A percentile compares a stretch with the other conserved stretches of the same genome.
phyloP scores from a whole-genome alignment of 208 protist species.

The Angomonas desouzai region DNA sequence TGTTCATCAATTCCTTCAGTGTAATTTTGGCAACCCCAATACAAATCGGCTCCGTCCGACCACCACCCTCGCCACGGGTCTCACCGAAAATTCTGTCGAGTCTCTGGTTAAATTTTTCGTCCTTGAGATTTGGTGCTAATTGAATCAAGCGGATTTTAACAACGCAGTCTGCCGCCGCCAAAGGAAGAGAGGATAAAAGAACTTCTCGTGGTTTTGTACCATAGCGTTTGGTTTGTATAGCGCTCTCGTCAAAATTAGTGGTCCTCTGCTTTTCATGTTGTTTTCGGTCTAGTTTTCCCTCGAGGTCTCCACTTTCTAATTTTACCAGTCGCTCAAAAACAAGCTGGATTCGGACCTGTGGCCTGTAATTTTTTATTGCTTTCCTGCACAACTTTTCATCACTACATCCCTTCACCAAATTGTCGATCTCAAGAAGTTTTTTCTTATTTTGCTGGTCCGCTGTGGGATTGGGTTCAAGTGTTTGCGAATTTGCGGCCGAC shows the following conservation, averaged over 20 bases:
- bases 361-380: constrained; percentile 6
- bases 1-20: constrained; percentile 57
- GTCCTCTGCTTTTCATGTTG: constrained; percentile 53
- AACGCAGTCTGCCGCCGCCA: constrained; percentile 41
- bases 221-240: constrained; percentile 61
- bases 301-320: constrained; percentile 52
- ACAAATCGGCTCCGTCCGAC: constrained; percentile 46
- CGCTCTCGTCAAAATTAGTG: constrained; percentile 62
- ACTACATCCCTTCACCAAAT: neutral
- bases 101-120: constrained; percentile 15
- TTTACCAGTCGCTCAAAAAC: constrained; percentile 66
- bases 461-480: neutral
- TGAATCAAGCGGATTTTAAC: constrained; percentile 84
- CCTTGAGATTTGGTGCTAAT: constrained; percentile 40
- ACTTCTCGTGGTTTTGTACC: constrained; percentile 34
- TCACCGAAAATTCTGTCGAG: neutral
- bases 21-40: constrained; percentile 81
- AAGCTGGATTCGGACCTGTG: constrained; percentile 60
- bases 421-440: constrained; percentile 1
- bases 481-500: neutral
- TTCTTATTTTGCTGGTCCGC: neutral
- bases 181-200: constrained; percentile 61
- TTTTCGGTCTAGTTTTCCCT: constrained; percentile 18
- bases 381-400: neutral
- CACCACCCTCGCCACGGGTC: neutral